These are phyloP conservation scores for Aspergillus sclerotioniger DNA, from an alignment of 495 filamentous ascomycete genomes.

Conservation along the genomic window DNA sequence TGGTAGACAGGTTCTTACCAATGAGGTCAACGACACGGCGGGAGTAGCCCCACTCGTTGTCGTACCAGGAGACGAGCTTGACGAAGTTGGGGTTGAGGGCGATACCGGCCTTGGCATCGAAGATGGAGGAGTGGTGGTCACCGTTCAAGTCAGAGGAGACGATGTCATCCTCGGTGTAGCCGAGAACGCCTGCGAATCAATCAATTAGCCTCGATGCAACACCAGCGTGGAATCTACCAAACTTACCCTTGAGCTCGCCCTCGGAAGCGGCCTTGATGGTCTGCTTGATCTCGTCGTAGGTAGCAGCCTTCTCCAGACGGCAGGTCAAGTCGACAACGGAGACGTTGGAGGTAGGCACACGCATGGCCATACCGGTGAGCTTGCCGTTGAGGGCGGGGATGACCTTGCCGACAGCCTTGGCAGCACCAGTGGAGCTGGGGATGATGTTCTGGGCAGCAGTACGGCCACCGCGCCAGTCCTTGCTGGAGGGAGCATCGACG, in stretches of 20 bases:
- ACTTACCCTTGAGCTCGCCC: slow-evolving; percentile 79
- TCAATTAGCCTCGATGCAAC: slow-evolving; percentile 32
- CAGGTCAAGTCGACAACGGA: slow-evolving; percentile 96
- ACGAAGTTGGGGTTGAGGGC: slow-evolving; percentile 97
- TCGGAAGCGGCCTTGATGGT: slow-evolving; percentile 85
- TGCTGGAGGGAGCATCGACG: slow-evolving; percentile 92
- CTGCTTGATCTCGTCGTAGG: slow-evolving; percentile 92
- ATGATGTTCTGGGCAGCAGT: slow-evolving; percentile 99
- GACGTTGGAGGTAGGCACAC: slow-evolving; percentile 97
- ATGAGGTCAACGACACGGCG: slow-evolving; percentile 98
- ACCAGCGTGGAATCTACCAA: not conserved
- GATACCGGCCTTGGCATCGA: slow-evolving; percentile 99
- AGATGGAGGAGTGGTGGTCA: slow-evolving; percentile 90
- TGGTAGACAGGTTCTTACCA: slow-evolving; percentile 33
- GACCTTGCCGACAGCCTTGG: slow-evolving; percentile 99
- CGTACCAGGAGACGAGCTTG: slow-evolving; percentile 98
- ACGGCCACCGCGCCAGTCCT: slow-evolving; percentile 99
- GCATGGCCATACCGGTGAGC: slow-evolving; percentile 99
- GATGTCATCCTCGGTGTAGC: slow-evolving; percentile 95
- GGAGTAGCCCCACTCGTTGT: slow-evolving; percentile 96
- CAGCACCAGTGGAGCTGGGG: slow-evolving; percentile 97
- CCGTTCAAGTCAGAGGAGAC: slow-evolving; percentile 94
- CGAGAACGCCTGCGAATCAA: slow-evolving; percentile 65
- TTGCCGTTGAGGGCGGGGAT: slow-evolving; percentile 97
- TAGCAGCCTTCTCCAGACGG: slow-evolving; percentile 86